A percentile compares a stretch with the other conserved stretches of the same genome.
Evolutionary conservation across 2,329 filamentous ascomycete genomes (phyloP).

Genomic region (Sarocladium oryzae): DNA sequence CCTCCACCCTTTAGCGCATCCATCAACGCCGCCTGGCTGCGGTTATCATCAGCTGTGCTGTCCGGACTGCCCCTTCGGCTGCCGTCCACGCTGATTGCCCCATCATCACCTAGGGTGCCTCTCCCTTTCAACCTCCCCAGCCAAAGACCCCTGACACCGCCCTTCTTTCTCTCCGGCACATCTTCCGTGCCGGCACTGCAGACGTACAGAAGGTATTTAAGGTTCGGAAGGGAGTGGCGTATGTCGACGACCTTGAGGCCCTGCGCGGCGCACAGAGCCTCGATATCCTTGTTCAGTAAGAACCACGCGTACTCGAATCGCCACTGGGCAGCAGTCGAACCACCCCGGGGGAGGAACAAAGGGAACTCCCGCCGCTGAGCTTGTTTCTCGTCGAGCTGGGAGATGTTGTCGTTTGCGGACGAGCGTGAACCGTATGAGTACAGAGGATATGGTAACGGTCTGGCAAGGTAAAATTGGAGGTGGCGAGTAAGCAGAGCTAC

Average conservation of each 20-base stretch:
- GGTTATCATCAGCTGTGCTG: slow-evolving; percentile 32
- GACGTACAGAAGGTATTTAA: slow-evolving; percentile 88
- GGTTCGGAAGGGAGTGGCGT: slow-evolving; percentile 82
- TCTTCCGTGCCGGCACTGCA: slow-evolving; percentile 70
- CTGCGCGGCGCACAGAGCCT: slow-evolving; percentile 57
- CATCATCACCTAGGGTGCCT: slow-evolving; percentile 23
- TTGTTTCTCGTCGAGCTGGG: slow-evolving; percentile 40
- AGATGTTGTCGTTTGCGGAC: slow-evolving; percentile 70
- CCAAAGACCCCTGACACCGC: slow-evolving; percentile 54
- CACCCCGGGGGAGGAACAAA: slow-evolving; percentile 58
- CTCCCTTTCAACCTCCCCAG: slow-evolving; percentile 38
- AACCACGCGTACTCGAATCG: slow-evolving; percentile 96
- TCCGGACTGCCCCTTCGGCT: slow-evolving; percentile 39
- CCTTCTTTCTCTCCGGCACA: slow-evolving; percentile 53
- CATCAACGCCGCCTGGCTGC: slow-evolving; percentile 36
- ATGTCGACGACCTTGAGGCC: slow-evolving; percentile 81
- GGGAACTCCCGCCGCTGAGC: slow-evolving; percentile 64
- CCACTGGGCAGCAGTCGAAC: slow-evolving; percentile 66
- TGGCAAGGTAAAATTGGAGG: slow-evolving; percentile 74
- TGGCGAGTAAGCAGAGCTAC: slow-evolving; percentile 69
- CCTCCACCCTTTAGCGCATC: slow-evolving; percentile 20
- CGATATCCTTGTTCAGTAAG: slow-evolving; percentile 92
- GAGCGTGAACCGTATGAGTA: slow-evolving; percentile 66
- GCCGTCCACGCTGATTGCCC: slow-evolving; percentile 29
- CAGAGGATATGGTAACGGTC: slow-evolving; percentile 76